Base-by-base conservation (phyloP, 2,329 filamentous ascomycete species). In the Zalaria obscura region DNA sequence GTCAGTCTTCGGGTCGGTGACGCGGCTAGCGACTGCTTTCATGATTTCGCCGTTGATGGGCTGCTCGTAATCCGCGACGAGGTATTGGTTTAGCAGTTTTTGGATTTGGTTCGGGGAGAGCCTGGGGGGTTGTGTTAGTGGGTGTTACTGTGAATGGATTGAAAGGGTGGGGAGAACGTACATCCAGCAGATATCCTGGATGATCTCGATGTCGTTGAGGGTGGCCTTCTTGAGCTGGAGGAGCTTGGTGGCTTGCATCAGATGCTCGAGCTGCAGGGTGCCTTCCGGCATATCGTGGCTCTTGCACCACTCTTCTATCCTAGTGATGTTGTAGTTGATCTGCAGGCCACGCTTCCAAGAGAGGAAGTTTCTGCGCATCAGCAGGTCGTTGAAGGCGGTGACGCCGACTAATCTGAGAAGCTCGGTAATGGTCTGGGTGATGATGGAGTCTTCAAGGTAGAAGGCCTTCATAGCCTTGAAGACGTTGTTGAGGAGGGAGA, bases 161-260 rank as follows among this genome's bases (percentile, higher is more conserved):
- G 25, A 9, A 39, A 42, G 40, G n/a, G 35, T 34, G 29, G 36
- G 27, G 8, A 29, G 32, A 38, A 75, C 84, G 78, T 68, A 93
- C 89, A 96, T 96, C 89, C 89, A 96, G 75, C 91, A 98, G 55
- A 98, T 98, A 61, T 98, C 91, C 68, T 98, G 91, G 56, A 98
- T 98, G 55, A 98, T 98, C 66, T 98, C 91, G 55, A 98, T 98
- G 57, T 98, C 91, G 61, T 96, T 98, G 59, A 98, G 68, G 1
- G 91, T 98, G 5, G 91, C 91, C 69, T 98, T 98, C 79, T 98
- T 98, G 48, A 98, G 72, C 63, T 98, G 91, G 49, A 98, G 73
- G 49, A 98, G 79, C 69, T 98, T 98, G 18, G 91, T 98, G 40
- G 91, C 91, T 84, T 96, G 89, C 91, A 98, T 98, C 52, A 98